Percentiles rank a stretch among this genome's conserved stretches.
These are phyloP conservation scores for Aegle marmelos DNA, from an alignment of 345 rosid genomes.

Conservation along the genomic window DNA sequence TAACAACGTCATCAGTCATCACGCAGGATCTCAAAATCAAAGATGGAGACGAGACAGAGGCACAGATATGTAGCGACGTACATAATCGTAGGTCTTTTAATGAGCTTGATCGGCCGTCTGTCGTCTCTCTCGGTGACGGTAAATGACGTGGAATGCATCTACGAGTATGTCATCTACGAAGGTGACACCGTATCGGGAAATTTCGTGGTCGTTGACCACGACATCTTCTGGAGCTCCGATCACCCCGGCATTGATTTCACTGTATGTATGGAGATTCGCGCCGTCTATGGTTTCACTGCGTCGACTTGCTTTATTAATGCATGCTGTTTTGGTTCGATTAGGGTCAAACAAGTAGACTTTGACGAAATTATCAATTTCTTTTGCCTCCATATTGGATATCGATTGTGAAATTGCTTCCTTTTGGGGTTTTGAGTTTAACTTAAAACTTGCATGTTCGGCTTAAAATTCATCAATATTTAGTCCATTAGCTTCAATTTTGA, in stretches of 20 bases:
- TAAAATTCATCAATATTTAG: background rate
- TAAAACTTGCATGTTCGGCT: background rate
- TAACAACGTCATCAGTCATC: background rate
- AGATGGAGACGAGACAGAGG: constrained; percentile 20
- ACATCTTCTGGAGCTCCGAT: constrained; percentile 96
- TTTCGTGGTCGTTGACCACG: constrained; percentile 98
- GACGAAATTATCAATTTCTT: background rate
- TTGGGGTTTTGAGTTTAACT: background rate
- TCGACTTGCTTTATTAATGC: background rate
- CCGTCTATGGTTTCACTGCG: background rate
- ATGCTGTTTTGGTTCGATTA: background rate
- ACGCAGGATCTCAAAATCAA: background rate
- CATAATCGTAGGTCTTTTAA: constrained; percentile 27
- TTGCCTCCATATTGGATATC: background rate
- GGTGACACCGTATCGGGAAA: constrained; percentile 88
- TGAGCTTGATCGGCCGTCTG: constrained; percentile 38
- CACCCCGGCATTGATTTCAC: constrained; percentile 95
- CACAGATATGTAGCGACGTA: constrained; percentile 27
- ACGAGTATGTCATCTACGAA: constrained; percentile 90
- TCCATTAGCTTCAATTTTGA: background rate
- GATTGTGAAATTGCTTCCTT: background rate
- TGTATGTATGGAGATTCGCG: constrained; percentile 30
- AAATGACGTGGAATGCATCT: constrained; percentile 79
- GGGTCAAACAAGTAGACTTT: background rate
- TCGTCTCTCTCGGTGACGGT: constrained; percentile 88